Evolutionary conservation across 495 filamentous ascomycete genomes (phyloP).

Genomic region (Xylaria castorea): DNA sequence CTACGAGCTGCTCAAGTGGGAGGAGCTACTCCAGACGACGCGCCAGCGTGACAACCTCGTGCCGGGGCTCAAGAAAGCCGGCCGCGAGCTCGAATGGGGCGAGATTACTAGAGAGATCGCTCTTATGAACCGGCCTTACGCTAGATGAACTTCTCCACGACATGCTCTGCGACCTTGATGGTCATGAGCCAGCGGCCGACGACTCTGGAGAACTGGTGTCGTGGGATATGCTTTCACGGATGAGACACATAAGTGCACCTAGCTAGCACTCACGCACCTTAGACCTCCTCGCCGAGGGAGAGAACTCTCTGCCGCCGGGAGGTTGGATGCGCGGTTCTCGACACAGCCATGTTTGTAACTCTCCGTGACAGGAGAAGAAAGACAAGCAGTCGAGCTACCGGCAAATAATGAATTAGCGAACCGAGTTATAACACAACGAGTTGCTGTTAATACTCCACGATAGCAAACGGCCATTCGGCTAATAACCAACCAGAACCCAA

Average conservation of each 20-base stretch:
- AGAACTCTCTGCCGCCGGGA: neutral
- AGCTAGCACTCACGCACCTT: neutral
- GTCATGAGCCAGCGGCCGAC: neutral
- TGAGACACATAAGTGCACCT: neutral
- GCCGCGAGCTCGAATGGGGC: slow-evolving; percentile 88
- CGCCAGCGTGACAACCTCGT: slow-evolving; percentile 43
- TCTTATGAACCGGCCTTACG: slow-evolving; percentile 95
- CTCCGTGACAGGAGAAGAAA: neutral
- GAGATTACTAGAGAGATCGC: slow-evolving; percentile 90
- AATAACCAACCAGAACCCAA: neutral
- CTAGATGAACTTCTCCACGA: slow-evolving; percentile 31
- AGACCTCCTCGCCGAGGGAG: neutral
- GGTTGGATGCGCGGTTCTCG: neutral
- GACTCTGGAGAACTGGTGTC: neutral
- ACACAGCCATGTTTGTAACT: neutral
- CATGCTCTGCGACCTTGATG: neutral
- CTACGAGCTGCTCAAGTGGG: slow-evolving; percentile 89
- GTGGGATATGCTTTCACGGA: slow-evolving; percentile 1
- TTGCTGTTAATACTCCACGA: neutral
- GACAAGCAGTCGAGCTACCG: neutral
- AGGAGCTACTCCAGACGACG: slow-evolving; percentile 67
- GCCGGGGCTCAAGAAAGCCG: slow-evolving; percentile 37
- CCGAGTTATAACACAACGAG: neutral
- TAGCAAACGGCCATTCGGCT: neutral
- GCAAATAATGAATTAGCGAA: no score